Evolutionary conservation across 1,284 basidiomycete genomes (phyloP), one percentile per base, ranked within the genome.

Genomic region (Ustilago loliicola): DNA sequence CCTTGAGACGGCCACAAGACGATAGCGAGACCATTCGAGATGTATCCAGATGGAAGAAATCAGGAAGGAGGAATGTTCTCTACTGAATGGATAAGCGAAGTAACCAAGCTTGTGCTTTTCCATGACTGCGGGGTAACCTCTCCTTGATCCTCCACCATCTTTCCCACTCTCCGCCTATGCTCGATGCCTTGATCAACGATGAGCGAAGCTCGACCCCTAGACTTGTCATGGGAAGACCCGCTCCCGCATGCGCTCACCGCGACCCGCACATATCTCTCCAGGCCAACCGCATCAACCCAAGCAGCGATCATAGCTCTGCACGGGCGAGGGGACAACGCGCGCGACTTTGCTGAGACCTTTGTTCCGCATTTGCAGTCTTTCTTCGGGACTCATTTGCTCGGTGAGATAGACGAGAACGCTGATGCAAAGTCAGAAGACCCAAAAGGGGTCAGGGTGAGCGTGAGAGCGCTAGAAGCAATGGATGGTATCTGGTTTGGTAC

Each of bases 281-380:
- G 23, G 7, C 67, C 61, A 0, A 38, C 38, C 25, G 3, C 53
- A 17, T 27, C 25, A 1, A 63, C 48, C 47, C 42, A 54, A 21
- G 69, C 56, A 9, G 67, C 61, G 30, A 61, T 72, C 55, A 62
- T 76, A 27, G 60, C 68, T 40, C 30, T 76, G 3, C 73, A 76
- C 23, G 68, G 73, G 10, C 57, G 73, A 6, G 73, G 67, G 3
- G 69, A 72, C 54, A 67, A 50, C 42, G 68, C 68, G 15, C 50
- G 52, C 15, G 73, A 76, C 52, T 66, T 76, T 57, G 64, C 60
- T 32, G 65, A 65, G 11, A 38, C 53, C 7, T 60, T 76, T 30
- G 62, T 76, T 1, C 73, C 73, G 1, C 61, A 62, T 23, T 51
- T 71, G 2, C 60, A 47, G 10, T n/a, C 45, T 15, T 65, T 48